Evolutionary conservation across 2,329 filamentous ascomycete species (phyloP).

Genomic region (Lasiodiplodia citricola): DNA sequence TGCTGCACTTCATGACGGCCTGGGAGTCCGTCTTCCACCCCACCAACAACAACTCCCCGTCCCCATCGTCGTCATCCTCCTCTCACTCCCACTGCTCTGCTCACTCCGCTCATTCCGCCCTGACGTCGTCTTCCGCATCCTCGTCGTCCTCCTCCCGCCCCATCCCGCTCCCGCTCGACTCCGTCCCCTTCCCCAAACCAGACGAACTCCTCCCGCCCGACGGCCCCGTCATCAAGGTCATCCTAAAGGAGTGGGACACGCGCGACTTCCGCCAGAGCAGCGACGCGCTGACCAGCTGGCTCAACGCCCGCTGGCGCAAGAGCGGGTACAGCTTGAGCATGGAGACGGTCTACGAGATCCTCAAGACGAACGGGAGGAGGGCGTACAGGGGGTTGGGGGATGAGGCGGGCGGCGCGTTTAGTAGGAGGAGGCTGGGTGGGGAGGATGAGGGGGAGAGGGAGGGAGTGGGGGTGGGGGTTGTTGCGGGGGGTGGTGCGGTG

Average conservation of each 20-base stretch:
- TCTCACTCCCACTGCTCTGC: slow-evolving; percentile 37
- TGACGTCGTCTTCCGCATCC: slow-evolving; percentile 32
- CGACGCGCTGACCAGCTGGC: slow-evolving; percentile 22
- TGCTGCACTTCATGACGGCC: slow-evolving; percentile 44
- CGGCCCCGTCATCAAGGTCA: slow-evolving; percentile 24
- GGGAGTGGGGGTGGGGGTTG: neutral
- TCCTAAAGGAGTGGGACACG: slow-evolving; percentile 26
- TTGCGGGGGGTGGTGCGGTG: neutral
- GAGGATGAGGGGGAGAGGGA: neutral
- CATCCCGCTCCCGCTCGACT: slow-evolving; percentile 39
- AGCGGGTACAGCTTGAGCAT: slow-evolving; percentile 29
- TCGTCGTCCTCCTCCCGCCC: slow-evolving; percentile 29
- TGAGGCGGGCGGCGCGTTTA: slow-evolving; percentile 40
- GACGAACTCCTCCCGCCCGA: slow-evolving; percentile 34
- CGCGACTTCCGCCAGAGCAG: slow-evolving; percentile 25
- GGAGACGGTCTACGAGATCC: slow-evolving; percentile 43
- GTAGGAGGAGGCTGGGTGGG: slow-evolving; percentile 1
- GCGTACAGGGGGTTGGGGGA: slow-evolving; percentile 44
- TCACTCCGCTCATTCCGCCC: slow-evolving; percentile 32
- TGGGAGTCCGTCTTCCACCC: slow-evolving; percentile 43
- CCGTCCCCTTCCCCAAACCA: slow-evolving; percentile 36
- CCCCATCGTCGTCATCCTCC: slow-evolving; percentile 20
- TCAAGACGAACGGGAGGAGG: slow-evolving; percentile 41
- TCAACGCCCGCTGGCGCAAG: slow-evolving; percentile 27
- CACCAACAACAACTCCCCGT: neutral